Base-by-base conservation (phyloP, 495 filamentous ascomycete genomes). In the Xylaria palmicola region DNA sequence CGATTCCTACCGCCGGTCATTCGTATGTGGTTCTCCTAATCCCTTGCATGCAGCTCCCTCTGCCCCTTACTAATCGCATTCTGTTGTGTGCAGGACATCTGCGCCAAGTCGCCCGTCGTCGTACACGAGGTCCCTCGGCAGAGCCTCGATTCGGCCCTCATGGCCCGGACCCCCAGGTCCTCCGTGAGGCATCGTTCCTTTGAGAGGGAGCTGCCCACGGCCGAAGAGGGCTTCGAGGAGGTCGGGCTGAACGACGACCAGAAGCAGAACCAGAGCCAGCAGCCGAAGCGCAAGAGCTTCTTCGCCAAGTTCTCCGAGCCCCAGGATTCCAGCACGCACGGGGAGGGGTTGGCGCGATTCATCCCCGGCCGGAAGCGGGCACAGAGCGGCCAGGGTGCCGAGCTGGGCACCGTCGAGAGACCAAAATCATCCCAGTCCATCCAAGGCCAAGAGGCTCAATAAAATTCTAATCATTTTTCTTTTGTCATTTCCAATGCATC, bases 1-100 rank as follows among this genome's bases (percentile, higher is more conserved):
- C 73, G 94, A 98, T 72, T 97, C 93, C 27, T 98, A 98, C 72
- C 85, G 94, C 52, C 87, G 94, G 62, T 97, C 94, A 59, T 98
- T 98, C 78, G 93, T 96, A 83, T 56, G 89, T 79, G 22, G 59
- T 36, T 7, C 43, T 34, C 50, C 49, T 24, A 52, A 55, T 51
- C 34, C 44, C 45, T 41, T 60, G 37, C n/a, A n/a, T n/a, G n/a
- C n/a, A n/a, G 44, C 44, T 20, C 53, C 58, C 20, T 40, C 29
- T 36, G 13, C 48, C 17, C 41, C n/a, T 39, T 60, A 37, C 47
- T 60, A 37, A 62, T 60, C 67, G 50, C 68, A 20, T 51, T 17
- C 27, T 58, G 54, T 48, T 58, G 54, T 48, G 29, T 47, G 36
- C 70, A 97, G 93, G 94, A 97, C 70, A 96, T 97, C 51, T 95